Conservation (phyloP, 2,329 filamentous ascomycete genomes). For the Elsinoe arachidis region DNA sequence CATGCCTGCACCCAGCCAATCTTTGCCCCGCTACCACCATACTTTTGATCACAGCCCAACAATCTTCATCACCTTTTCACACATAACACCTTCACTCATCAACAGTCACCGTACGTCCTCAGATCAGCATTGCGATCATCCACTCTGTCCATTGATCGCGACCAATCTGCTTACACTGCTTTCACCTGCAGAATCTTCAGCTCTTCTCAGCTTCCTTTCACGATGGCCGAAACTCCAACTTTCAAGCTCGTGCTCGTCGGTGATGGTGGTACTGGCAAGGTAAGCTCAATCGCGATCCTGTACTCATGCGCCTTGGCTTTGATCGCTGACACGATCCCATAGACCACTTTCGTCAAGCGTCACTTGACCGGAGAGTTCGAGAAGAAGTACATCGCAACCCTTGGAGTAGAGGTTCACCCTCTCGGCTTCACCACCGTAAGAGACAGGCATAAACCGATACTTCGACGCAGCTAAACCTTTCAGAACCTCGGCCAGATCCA, state of each 20-base stretch:
- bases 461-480: conserved; percentile 18
- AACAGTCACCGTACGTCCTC: conserved; percentile 6
- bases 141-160: background rate
- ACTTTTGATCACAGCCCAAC: conserved; percentile 11
- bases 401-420: conserved; percentile 98
- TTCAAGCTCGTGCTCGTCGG: conserved; percentile 99
- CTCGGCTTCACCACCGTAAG: conserved; percentile 95
- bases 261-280: conserved; percentile 99
- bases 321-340: conserved; percentile 15
- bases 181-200: conserved; percentile 2
- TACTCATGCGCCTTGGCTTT: background rate
- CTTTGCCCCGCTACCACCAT: conserved; percentile 7
- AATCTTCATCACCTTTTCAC: background rate
- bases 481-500: conserved; percentile 90
- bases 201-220: conserved; percentile 13
- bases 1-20: background rate
- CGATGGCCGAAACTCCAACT: conserved; percentile 68
- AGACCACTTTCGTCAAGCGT: conserved; percentile 99
- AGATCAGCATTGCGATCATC: background rate
- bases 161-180: background rate
- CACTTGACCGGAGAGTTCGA: conserved; percentile 99
- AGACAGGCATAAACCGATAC: background rate
- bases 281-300: conserved; percentile 38
- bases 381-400: conserved; percentile 99
- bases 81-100: background rate